Base-by-base conservation (phyloP, 805 yeast species). In the Monosporozyma servazzii region DNA sequence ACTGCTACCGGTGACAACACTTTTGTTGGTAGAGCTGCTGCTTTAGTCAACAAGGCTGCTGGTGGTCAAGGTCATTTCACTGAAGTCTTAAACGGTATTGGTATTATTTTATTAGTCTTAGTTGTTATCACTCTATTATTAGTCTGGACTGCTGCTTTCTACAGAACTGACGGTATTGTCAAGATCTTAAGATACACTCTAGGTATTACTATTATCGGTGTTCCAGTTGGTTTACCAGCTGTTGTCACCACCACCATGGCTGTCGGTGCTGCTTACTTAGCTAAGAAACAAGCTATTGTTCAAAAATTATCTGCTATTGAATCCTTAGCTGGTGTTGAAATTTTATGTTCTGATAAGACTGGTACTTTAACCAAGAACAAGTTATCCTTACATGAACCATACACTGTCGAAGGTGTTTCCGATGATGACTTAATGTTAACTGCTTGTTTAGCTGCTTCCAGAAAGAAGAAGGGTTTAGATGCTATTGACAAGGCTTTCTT, bases 161-260 rank as follows among this genome's bases (percentile, higher is more conserved):
- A 89, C 85, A 82, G 96, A 78, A 79, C 95, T 64, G 82, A 80
- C 71, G 79, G 76, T 71, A 88, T 89, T 71, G 96, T 89, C 67
- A 76, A 82, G 65, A 86, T 89, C 75, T 79, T 89, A 73, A 81
- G 96, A 78, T 86, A 82, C 84, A 85, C 96, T 65, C 77, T 89
- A 71, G 96, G 96, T 64, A 88, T 89, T 73, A 89, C 96, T 77
- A 88, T 89, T 75, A 84, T 89, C 65, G 96, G 96, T 84, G 96
- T 89, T 64, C 96, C 96, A 72, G 96, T 89, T 62, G 96, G 96
- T 86, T 82, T 89, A 72, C 96, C 96, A 73, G 96, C 96, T 72
- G 96, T 89, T 69, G 96, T 88, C 63, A 89, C 96, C 79, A 89
- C 96, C 67, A 89, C 96, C 72, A 88, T 89, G 96, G 97, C 97